Evolutionary conservation across 164 flowering plant species (phyloP).

Genomic region (Magnolia kwangsiensis): DNA sequence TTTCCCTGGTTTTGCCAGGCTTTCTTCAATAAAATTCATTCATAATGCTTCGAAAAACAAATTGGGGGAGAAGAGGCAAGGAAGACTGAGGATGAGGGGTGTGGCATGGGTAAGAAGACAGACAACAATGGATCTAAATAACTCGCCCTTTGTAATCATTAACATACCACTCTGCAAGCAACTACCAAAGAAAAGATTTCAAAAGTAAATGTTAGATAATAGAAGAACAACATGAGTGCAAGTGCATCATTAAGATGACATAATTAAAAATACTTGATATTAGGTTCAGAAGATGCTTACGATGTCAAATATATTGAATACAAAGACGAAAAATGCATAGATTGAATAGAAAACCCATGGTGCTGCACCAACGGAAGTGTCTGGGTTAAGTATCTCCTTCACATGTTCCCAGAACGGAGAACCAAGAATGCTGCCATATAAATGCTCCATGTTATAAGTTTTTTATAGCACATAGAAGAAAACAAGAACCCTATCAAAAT

Average conservation of each 20-base stretch:
- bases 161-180: neutral
- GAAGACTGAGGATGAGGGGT: neutral
- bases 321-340: conserved; percentile 85
- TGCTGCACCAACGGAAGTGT: conserved; percentile 67
- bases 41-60: too few species aligned
- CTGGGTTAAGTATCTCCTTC: conserved; percentile 82
- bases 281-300: conserved; percentile 51
- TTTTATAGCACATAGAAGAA: neutral
- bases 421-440: conserved; percentile 59
- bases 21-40: too few species aligned
- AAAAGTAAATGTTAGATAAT: neutral
- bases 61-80: neutral
- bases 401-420: conserved; percentile 81
- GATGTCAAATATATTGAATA: conserved; percentile 94
- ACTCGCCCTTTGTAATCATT: neutral
- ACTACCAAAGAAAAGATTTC: neutral
- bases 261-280: neutral
- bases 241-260: neutral
- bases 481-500: neutral
- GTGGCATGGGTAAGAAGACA: neutral
- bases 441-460: conserved; percentile 16
- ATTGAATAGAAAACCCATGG: conserved; percentile 92
- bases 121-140: neutral
- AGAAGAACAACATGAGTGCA: neutral
- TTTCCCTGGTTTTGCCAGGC: too few species aligned